Evolutionary conservation across 108 stramenopile species (phyloP).

Genomic region (Fistulifera solaris): DNA sequence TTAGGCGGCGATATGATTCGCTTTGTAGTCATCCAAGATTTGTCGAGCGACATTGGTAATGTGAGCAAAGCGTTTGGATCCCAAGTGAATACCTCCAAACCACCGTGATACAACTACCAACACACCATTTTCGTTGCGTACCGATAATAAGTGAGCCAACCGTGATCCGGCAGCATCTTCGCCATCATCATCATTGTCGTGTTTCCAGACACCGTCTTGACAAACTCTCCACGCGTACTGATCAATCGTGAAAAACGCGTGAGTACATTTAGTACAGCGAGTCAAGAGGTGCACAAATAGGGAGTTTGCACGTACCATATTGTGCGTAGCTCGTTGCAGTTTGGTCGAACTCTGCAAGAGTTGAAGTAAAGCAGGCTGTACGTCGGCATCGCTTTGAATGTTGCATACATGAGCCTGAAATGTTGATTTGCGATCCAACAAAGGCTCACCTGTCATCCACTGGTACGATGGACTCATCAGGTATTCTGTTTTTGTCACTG

Average conservation of each 20-base stretch:
- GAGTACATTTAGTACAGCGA: no score
- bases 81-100: slow-evolving; percentile 82
- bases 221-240: no score
- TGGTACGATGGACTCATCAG: not conserved
- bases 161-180: slow-evolving; percentile 79
- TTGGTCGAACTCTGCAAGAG: slow-evolving; percentile 19
- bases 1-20: not conserved
- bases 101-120: slow-evolving; percentile 86
- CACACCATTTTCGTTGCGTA: slow-evolving; percentile 62
- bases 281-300: no score
- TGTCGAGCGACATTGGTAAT: slow-evolving; percentile 69
- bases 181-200: slow-evolving; percentile 91
- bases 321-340: slow-evolving; percentile 22
- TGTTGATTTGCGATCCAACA: slow-evolving; percentile 24
- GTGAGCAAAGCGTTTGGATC: slow-evolving; percentile 80
- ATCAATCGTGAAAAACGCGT: no score
- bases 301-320: slow-evolving; percentile 11
- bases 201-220: slow-evolving; percentile 3
- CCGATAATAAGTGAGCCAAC: slow-evolving; percentile 65
- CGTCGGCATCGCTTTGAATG: slow-evolving; percentile 14
- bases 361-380: slow-evolving; percentile 16
- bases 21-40: slow-evolving; percentile 20
- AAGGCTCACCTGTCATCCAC: slow-evolving; percentile 25
- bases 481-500: not conserved
- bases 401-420: slow-evolving; percentile 30